phyloP scores from a whole-genome alignment of 2,329 filamentous ascomycete species.

The Fusarium sp. region DNA sequence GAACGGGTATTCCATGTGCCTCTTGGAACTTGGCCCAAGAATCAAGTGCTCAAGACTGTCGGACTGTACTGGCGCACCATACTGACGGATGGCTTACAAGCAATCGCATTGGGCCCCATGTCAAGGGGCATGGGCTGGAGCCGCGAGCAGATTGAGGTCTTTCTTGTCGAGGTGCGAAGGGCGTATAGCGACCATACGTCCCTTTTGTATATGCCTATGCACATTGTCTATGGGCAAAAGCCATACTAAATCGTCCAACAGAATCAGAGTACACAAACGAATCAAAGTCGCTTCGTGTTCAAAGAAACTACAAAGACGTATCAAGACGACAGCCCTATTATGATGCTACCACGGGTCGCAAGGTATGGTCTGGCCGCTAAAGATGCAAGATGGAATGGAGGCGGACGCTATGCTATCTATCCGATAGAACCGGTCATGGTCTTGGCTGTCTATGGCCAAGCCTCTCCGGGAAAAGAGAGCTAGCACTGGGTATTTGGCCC shows the following conservation, averaged over 20 bases:
- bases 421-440: neutral
- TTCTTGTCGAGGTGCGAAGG: conserved; percentile 58
- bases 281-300: neutral
- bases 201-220: conserved; percentile 64
- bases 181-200: conserved; percentile 57
- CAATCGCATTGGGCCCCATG: conserved; percentile 62
- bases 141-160: conserved; percentile 58
- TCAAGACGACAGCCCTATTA: neutral
- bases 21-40: conserved; percentile 64
- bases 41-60: conserved; percentile 60
- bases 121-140: conserved; percentile 60
- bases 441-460: neutral
- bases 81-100: conserved; percentile 59
- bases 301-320: neutral
- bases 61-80: conserved; percentile 63
- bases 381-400: neutral
- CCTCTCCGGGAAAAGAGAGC: neutral
- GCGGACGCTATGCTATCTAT: conserved; percentile 1
- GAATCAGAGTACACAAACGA: neutral
- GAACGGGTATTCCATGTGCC: conserved; percentile 62
- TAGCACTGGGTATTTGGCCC: neutral
- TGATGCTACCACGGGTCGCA: neutral
- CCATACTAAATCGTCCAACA: conserved; percentile 43
- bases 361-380: conserved; percentile 3
- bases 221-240: conserved; percentile 65